Evolutionary conservation across 805 yeast genomes (phyloP).

Genomic region (Yamadazyma sp.): DNA sequence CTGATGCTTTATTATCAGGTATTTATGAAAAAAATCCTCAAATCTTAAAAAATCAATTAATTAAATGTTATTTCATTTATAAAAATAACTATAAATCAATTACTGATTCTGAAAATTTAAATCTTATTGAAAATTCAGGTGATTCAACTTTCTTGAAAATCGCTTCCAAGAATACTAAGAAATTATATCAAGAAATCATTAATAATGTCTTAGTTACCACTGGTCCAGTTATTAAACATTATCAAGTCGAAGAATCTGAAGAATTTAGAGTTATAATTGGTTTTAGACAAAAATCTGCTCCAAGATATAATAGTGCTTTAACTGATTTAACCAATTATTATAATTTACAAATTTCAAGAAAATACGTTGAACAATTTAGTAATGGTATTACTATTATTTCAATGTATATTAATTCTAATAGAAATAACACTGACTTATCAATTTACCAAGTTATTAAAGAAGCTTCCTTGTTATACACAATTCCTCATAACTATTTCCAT

Average conservation of each 20-base stretch:
- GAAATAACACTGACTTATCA: conserved; percentile 62
- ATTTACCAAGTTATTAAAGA: conserved; percentile 90
- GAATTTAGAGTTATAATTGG: conserved; percentile 90
- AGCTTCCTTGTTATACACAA: conserved; percentile 86
- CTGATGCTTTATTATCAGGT: conserved; percentile 45
- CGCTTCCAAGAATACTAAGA: conserved; percentile 76
- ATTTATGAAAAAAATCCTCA: conserved; percentile 27
- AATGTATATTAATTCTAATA: conserved; percentile 70
- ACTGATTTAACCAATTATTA: conserved; percentile 86
- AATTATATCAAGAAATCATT: conserved; percentile 70
- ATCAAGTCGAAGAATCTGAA: conserved; percentile 71
- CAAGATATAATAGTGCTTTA: conserved; percentile 83
- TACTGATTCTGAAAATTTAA: conserved; percentile 20
- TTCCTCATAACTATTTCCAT: conserved; percentile 83
- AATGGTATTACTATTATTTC: conserved; percentile 87
- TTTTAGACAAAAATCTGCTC: conserved; percentile 77
- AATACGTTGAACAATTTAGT: conserved; percentile 90
- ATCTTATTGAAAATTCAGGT: conserved; percentile 64
- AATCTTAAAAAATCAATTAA: conserved; percentile 43
- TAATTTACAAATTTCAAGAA: conserved; percentile 77
- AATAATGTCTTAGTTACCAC: conserved; percentile 65
- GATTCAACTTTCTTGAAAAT: conserved; percentile 76
- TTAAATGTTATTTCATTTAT: conserved; percentile 80
- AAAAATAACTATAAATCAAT: conserved; percentile 43
- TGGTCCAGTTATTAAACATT: conserved; percentile 91